These are phyloP conservation scores for Epichloe gansuensis DNA, from an alignment of 2,329 filamentous ascomycete genomes.

Conservation along the genomic window DNA sequence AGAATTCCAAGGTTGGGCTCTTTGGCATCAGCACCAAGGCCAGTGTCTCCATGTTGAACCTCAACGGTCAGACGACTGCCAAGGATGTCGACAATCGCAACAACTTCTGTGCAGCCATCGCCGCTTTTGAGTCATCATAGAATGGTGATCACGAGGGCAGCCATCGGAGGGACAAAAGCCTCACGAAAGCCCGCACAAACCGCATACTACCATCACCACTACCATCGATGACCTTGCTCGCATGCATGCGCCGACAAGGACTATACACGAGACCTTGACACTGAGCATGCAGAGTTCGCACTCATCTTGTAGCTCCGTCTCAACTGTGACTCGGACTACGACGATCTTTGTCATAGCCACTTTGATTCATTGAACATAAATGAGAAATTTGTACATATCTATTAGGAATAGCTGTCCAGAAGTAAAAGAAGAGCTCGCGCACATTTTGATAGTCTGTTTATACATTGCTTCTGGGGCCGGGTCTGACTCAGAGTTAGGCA, in stretches of 20 bases:
- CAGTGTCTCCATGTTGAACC: conserved; percentile 57
- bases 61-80: conserved; percentile 42
- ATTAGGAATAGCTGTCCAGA: not conserved
- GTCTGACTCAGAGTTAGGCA: not conserved
- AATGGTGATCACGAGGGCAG: conserved; percentile 6
- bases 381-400: conserved; percentile 10
- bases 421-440: not conserved
- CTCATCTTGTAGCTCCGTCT: conserved; percentile 5
- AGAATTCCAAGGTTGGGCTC: conserved; percentile 53
- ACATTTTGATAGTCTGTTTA: conserved; percentile 1
- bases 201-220: not conserved
- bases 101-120: conserved; percentile 52
- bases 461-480: not conserved
- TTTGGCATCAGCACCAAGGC: conserved; percentile 67
- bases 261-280: not conserved
- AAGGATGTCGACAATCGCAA: conserved; percentile 51
- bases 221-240: not conserved
- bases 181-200: not conserved
- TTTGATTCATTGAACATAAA: conserved; percentile 10
- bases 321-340: conserved; percentile 11
- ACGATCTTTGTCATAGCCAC: conserved; percentile 11
- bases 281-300: not conserved
- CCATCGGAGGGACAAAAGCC: not conserved
- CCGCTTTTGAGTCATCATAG: conserved; percentile 30
- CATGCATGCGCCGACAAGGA: not conserved